Percentiles rank a stretch among this genome's conserved stretches.
phyloP scores from a whole-genome alignment of 208 protist genomes.

The Wallacemonas sp. region DNA sequence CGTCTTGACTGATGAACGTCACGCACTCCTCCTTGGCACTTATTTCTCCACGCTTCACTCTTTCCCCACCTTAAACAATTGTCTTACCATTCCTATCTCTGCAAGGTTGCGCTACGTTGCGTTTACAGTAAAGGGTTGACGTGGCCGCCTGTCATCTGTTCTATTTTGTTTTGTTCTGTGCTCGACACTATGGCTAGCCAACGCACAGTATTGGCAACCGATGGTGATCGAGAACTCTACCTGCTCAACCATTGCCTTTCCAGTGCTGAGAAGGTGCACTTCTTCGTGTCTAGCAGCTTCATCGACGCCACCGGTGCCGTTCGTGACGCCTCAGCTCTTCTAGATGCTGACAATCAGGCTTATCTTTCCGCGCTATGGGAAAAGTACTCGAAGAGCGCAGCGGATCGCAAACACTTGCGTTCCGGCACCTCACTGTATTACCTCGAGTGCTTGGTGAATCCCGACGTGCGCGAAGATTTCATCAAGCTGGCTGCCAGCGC shows the following conservation, averaged over 20 bases:
- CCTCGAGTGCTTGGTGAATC: conserved; percentile 74
- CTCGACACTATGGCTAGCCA: no score
- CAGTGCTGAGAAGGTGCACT: conserved; percentile 54
- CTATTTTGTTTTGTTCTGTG: no score
- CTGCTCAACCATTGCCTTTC: conserved; percentile 67
- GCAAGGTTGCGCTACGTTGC: no score
- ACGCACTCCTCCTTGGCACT: no score
- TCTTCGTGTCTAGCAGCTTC: conserved; percentile 57
- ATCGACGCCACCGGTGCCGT: conserved; percentile 1
- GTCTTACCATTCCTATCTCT: no score
- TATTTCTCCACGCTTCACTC: no score
- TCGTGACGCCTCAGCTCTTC: conserved; percentile 27
- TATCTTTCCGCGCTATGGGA: conserved; percentile 55
- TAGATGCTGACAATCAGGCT: conserved; percentile 44
- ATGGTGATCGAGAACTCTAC: conserved; percentile 27
- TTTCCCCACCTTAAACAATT: no score
- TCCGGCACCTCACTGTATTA: conserved; percentile 52
- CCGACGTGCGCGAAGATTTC: conserved; percentile 52
- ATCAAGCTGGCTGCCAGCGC: conserved; percentile 55
- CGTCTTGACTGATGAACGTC: no score
- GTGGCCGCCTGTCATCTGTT: no score
- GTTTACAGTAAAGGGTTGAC: no score
- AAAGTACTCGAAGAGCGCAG: conserved; percentile 44
- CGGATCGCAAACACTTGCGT: conserved; percentile 37
- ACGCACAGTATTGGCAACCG: background rate